Percentiles rank a stretch among this genome's conserved stretches.
These are phyloP conservation scores for Aureobasidium uvarum DNA, from an alignment of 2,329 filamentous ascomycete species.

Conservation along the genomic window DNA sequence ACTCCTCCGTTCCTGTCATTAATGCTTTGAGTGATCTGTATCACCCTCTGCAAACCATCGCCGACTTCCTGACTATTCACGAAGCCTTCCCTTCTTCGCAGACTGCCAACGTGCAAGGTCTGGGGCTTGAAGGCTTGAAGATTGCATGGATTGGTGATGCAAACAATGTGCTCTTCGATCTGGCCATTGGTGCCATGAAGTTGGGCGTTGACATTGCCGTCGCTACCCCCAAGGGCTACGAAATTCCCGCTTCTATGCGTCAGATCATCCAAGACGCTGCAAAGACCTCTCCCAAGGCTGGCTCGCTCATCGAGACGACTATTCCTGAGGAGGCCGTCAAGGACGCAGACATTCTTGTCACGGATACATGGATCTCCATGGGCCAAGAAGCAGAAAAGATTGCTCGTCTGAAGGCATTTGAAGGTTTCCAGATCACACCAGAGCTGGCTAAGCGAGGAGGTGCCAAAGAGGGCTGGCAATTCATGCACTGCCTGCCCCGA, in stretches of 20 bases:
- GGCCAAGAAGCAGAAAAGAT: conserved; percentile 85
- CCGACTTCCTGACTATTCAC: conserved; percentile 87
- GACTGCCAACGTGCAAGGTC: conserved; percentile 43
- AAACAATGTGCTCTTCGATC: conserved; percentile 94
- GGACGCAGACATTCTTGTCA: conserved; percentile 84
- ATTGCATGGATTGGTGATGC: conserved; percentile 95
- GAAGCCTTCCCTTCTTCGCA: conserved; percentile 62
- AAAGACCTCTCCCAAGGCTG: conserved; percentile 56
- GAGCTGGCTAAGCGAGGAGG: conserved; percentile 80
- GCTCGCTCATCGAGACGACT: conserved; percentile 70
- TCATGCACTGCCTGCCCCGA: conserved; percentile 96
- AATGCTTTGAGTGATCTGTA: conserved; percentile 76
- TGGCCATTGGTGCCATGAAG: conserved; percentile 84
- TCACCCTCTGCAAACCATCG: conserved; percentile 91
- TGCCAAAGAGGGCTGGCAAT: conserved; percentile 87
- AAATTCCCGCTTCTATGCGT: conserved; percentile 73
- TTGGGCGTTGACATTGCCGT: conserved; percentile 83
- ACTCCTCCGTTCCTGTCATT: conserved; percentile 51
- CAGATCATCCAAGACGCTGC: conserved; percentile 67
- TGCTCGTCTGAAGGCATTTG: conserved; percentile 75
- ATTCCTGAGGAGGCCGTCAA: conserved; percentile 82
- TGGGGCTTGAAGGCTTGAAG: conserved; percentile 80
- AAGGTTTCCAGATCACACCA: conserved; percentile 86
- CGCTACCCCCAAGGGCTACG: conserved; percentile 80
- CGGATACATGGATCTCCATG: conserved; percentile 98